These are phyloP conservation scores for Ogataea ramenticola DNA, from an alignment of 805 yeast genomes.

Conservation along the genomic window DNA sequence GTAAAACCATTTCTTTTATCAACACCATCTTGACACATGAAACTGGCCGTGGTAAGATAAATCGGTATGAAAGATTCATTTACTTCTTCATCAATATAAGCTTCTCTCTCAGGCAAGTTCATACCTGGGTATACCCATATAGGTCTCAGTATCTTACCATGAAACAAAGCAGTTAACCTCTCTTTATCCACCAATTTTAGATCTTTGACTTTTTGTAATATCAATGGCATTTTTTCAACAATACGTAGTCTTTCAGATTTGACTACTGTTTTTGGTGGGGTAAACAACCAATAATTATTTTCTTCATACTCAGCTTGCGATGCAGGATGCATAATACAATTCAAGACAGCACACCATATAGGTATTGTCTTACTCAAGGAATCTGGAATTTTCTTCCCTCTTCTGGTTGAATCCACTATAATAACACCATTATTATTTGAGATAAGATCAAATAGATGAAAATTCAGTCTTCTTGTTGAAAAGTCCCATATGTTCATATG, in stretches of 20 bases:
- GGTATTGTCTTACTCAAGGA: slow-evolving; percentile 83
- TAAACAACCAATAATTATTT: slow-evolving; percentile 29
- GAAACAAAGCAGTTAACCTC: slow-evolving; percentile 24
- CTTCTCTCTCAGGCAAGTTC: slow-evolving; percentile 2
- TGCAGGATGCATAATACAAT: slow-evolving; percentile 31
- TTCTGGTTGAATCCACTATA: slow-evolving; percentile 76
- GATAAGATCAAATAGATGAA: slow-evolving; percentile 56
- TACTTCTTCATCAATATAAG: slow-evolving; percentile 1
- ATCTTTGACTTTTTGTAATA: slow-evolving; percentile 37
- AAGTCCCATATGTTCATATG: slow-evolving; percentile 79
- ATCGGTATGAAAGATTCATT: slow-evolving; percentile 36
- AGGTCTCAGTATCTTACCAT: slow-evolving; percentile 51
- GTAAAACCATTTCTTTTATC: slow-evolving; percentile 38
- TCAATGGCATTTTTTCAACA: slow-evolving; percentile 34
- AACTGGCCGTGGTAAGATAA: slow-evolving; percentile 56
- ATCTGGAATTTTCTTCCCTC: slow-evolving; percentile 84
- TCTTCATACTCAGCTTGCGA: slow-evolving; percentile 23
- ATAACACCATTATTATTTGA: slow-evolving; percentile 38
- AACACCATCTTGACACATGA: slow-evolving; percentile 52
- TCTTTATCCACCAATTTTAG: slow-evolving; percentile 32
- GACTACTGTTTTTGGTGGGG: slow-evolving; percentile 51
- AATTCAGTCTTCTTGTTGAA: slow-evolving; percentile 63
- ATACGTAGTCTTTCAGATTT: slow-evolving; percentile 51
- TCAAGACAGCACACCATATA: slow-evolving; percentile 83
- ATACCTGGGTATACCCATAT: slow-evolving; percentile 61